Base-by-base conservation (phyloP, 768 basidiomycete genomes). In the Pleurotus pulmonarius region DNA sequence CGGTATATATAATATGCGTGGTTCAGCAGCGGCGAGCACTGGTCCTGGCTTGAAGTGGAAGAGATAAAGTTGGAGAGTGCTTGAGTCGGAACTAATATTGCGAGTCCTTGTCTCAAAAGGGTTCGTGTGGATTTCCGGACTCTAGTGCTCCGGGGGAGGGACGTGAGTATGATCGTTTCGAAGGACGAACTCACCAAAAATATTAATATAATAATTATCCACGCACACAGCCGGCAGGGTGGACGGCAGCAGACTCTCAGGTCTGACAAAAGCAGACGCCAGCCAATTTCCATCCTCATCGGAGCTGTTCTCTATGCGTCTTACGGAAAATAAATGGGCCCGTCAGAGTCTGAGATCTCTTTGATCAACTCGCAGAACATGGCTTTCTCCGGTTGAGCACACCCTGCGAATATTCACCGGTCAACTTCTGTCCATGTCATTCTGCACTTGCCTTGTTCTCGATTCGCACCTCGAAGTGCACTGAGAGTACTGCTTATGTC, bases 231-330 rank as follows among this genome's bases (percentile, higher is more conserved):
- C 65, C 63, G 66, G 64, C 49, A 55, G 59, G 58, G 57, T 66
- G 69, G 72, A 72, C 68, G 71, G 68, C 71, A 72, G 69, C 71
- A 72, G 65, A 72, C 71, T 68, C 65, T 67, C 62, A 60, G 56
- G 58, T 59, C 62, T 65, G 29, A 34, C 29, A 34, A 34, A 34
- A 34, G 29, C 9, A 34, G 29, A 64, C 68, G 64, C 60, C 61
- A 56, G 62, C 60, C 61, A 56, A 56, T 56, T 63, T 60, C 67
- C 66, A 67, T 69, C 62, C 67, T 77, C 72, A 67, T 78, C 76
- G 76, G 76, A 78, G 64, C 54, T 67, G 63, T 57, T 55, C 55
- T 64, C 44, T 61, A 65, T 70, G 73, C 74, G 74, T 46, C 59
- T 58, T 61, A 61, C 49, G 56, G 54, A 57, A 51, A 46, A 49